Evolutionary conservation across 192 early-diverging fungal genomes (phyloP), one percentile per base, ranked within the genome.

Genomic region (Gonapodya prolifera): DNA sequence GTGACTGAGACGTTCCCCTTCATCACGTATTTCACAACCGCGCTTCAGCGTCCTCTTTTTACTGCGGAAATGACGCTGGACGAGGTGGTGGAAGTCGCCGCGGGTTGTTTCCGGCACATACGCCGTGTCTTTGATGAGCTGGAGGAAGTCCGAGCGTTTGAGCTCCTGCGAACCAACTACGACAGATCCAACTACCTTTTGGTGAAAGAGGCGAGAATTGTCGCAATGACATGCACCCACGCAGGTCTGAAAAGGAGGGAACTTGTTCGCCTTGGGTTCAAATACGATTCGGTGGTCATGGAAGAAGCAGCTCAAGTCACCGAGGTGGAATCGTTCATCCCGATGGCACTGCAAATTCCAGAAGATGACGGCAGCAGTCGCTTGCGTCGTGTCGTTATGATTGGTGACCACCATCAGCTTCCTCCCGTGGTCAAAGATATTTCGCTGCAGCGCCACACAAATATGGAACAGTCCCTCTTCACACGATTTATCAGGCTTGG

Each of bases 191-290:
- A 96, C 80, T 99, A 98, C 81, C 79, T 99, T 71, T 83, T 99
- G 70, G 92, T 95, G 8, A 97, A 95, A 76, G 95, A 98, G 83
- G 96, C 98, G 35, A 91, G 92, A 76, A 95, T 99, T 30, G 92
- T 98, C 75, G 97, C 96, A 30, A 93, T 99, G 92, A 99, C 98
- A 0, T 96, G 95, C 83, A 98, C 96, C 0, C 94, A 99, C 79
- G 96, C 95, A 16, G 94, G 97, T 1, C 86, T 99, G 36, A 94
- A 95, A 79, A 86, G 94, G 34, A 84, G 88, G 0, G 96, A 98
- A 81, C 83, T 99, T 2, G 85, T 92, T n/a, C 81, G 84, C 17
- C 85, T 98, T 35, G 94, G 95, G 16, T 96, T 99, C 90, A 91
- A 94, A 76, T 98, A 95, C 82, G 94, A 98, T 79, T 95, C 88